Conservation (phyloP, 2,329 filamentous ascomycete species). For the Colletotrichum tofieldiae region DNA sequence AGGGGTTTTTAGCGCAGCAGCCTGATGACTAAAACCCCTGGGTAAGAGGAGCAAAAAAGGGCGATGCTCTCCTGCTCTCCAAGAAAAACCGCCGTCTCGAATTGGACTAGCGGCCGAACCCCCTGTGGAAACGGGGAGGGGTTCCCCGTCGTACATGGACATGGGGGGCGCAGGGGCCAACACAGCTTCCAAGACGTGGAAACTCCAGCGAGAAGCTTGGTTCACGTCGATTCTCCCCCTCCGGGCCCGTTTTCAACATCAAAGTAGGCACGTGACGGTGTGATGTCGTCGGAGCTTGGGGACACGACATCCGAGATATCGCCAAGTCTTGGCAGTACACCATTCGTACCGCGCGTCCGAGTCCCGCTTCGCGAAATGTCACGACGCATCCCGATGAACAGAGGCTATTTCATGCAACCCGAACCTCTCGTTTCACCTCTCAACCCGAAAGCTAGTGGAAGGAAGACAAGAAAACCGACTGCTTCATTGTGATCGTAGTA, state of each 20-base stretch:
- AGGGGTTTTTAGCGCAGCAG: too few relatives aligned
- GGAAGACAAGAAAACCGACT: not conserved
- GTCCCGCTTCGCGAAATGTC: not conserved
- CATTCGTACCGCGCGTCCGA: not conserved
- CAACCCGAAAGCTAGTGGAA: not conserved
- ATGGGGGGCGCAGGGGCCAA: conserved; percentile 1
- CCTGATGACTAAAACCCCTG: too few relatives aligned
- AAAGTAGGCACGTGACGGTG: conserved; percentile 19
- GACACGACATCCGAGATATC: not conserved
- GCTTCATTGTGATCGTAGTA: conserved; percentile 19
- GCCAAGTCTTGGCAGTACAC: not conserved
- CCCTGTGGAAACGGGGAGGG: not conserved
- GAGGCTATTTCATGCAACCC: not conserved
- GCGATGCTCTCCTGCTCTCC: conserved; percentile 1
- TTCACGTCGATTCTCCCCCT: not conserved
- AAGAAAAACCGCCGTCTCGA: not conserved
- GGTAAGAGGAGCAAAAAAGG: conserved; percentile 5
- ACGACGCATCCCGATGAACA: not conserved
- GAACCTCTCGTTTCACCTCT: not conserved
- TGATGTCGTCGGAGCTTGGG: not conserved
- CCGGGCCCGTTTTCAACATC: not conserved
- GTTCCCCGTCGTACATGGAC: not conserved
- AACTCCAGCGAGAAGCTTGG: conserved; percentile 23
- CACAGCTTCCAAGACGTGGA: not conserved
- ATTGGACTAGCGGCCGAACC: not conserved